Conservation (phyloP, 2,329 filamentous ascomycete species). For the Colletotrichum somersetense region DNA sequence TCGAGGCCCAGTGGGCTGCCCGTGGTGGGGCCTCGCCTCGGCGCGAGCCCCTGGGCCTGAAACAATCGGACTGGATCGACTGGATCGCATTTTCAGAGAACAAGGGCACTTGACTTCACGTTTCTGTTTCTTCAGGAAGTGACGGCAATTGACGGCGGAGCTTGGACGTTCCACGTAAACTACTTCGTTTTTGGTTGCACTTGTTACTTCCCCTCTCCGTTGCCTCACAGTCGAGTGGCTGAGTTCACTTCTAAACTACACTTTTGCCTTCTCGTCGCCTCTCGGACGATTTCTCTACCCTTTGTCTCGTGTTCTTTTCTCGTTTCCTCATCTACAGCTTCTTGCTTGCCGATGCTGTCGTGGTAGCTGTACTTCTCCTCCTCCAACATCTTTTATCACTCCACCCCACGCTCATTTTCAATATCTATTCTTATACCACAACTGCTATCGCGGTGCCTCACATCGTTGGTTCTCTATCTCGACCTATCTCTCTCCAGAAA, state of each 20-base stretch:
- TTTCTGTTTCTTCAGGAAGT: conserved; percentile 22
- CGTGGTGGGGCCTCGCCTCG: not conserved
- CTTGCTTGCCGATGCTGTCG: conserved; percentile 1
- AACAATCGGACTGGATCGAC: conserved; percentile 41
- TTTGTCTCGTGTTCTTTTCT: not conserved
- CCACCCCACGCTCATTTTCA: conserved; percentile 5
- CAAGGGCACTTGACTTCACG: conserved; percentile 16
- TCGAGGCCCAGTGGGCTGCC: not conserved
- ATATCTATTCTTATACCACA: not conserved
- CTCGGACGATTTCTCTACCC: conserved; percentile 14
- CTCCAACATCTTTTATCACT: conserved; percentile 1
- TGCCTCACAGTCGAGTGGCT: conserved; percentile 7
- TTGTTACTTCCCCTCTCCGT: conserved; percentile 9
- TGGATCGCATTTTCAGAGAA: conserved; percentile 26
- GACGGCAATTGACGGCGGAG: conserved; percentile 23
- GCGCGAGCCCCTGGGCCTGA: conserved; percentile 38
- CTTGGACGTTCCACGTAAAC: conserved; percentile 34
- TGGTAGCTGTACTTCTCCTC: conserved; percentile 1
- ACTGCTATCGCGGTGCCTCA: not conserved
- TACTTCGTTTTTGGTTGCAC: conserved; percentile 11
- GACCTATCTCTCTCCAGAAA: not conserved
- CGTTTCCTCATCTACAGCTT: conserved; percentile 1
- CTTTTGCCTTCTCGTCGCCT: conserved; percentile 5
- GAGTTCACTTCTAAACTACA: not conserved
- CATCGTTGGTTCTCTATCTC: not conserved